Evolutionary conservation across 371 early-diverging fungal genomes (phyloP).

Genomic region (Mortierella sp.): DNA sequence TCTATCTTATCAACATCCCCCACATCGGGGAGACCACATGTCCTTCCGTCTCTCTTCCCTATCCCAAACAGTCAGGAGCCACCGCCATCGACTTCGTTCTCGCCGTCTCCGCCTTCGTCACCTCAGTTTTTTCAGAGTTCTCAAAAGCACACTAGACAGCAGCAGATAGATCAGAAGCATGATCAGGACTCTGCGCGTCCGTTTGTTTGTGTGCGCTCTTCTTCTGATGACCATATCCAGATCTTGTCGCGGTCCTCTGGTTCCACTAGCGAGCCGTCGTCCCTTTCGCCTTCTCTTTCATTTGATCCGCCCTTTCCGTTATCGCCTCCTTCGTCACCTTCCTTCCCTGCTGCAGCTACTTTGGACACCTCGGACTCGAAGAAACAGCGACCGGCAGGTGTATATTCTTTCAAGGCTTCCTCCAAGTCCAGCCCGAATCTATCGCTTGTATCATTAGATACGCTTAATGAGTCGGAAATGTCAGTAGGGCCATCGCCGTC

Average conservation of each 20-base stretch:
- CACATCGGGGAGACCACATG: too few species aligned
- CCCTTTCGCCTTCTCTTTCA: too few species aligned
- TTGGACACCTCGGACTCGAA: not conserved
- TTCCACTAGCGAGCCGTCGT: too few species aligned
- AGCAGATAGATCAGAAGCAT: not conserved
- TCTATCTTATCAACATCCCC: too few species aligned
- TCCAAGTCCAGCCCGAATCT: not conserved
- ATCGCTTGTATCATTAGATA: not conserved
- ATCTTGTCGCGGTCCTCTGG: not conserved
- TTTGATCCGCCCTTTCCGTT: not conserved
- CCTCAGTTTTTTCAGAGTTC: not conserved
- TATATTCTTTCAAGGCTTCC: not conserved
- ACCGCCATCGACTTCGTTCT: not conserved
- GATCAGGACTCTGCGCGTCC: not conserved
- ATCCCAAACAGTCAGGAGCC: too few species aligned
- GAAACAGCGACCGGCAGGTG: not conserved
- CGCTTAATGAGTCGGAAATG: not conserved
- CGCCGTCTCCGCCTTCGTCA: not conserved
- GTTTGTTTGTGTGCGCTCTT: not conserved
- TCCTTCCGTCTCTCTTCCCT: too few species aligned
- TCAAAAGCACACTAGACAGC: not conserved
- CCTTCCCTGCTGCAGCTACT: not conserved
- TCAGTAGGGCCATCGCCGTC: not conserved
- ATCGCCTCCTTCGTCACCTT: not conserved
- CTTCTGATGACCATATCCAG: not conserved